phyloP scores from a whole-genome alignment of 2,329 filamentous ascomycete species.

The Neonectria coccinea region DNA sequence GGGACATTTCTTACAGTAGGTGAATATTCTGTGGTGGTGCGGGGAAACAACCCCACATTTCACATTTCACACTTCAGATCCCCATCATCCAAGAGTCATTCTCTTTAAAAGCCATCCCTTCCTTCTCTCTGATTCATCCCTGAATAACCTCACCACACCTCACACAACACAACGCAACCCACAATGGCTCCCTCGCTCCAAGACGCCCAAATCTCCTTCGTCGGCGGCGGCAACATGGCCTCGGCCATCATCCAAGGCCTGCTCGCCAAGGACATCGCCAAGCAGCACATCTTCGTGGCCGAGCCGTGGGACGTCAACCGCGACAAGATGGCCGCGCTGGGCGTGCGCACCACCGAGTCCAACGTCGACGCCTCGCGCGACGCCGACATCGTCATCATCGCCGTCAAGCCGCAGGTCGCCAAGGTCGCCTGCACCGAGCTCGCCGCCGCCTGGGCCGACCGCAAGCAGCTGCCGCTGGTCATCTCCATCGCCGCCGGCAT shows the following conservation, averaged over 20 bases:
- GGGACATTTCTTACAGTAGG: too few species aligned
- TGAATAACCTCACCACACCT: background rate
- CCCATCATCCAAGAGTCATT: background rate
- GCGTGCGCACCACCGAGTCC: constrained; percentile 59
- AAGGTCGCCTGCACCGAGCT: constrained; percentile 61
- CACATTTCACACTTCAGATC: background rate
- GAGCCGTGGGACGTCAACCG: constrained; percentile 67
- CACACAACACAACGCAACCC: too few species aligned
- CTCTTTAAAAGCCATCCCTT: background rate
- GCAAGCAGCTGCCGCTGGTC: constrained; percentile 55
- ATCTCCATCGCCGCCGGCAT: constrained; percentile 64
- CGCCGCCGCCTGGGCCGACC: constrained; percentile 52
- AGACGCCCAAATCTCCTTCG: constrained; percentile 52
- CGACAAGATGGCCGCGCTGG: constrained; percentile 59
- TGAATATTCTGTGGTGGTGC: background rate
- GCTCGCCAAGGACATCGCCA: constrained; percentile 56
- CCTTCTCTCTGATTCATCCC: background rate
- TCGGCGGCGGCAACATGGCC: constrained; percentile 65
- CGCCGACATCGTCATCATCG: constrained; percentile 61
- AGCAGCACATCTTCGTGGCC: constrained; percentile 60
- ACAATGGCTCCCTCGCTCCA: constrained; percentile 46
- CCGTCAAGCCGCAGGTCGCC: constrained; percentile 65
- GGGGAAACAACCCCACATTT: background rate
- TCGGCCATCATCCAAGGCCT: constrained; percentile 64
- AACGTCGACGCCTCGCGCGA: constrained; percentile 58